These are phyloP conservation scores for Fusarium verrucosum DNA, from an alignment of 2,329 filamentous ascomycete species.

Conservation along the genomic window DNA sequence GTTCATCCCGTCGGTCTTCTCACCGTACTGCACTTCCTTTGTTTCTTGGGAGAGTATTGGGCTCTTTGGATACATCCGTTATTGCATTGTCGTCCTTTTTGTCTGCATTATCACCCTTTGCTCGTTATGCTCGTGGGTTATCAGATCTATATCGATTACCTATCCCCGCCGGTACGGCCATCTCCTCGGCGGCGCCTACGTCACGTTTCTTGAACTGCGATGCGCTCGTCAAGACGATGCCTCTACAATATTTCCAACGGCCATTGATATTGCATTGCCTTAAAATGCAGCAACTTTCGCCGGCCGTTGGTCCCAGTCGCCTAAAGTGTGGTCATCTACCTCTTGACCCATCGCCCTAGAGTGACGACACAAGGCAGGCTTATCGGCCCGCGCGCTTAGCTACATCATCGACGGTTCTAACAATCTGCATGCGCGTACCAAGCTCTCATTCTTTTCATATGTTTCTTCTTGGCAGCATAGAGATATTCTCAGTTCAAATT, in stretches of 20 bases:
- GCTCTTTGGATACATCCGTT: background rate
- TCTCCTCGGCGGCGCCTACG: slow-evolving; percentile 36
- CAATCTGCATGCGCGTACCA: background rate
- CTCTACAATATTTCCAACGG: slow-evolving; percentile 5
- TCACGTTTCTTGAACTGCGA: slow-evolving; percentile 36
- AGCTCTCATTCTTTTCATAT: background rate
- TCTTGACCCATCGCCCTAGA: slow-evolving; percentile 2
- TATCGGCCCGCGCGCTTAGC: slow-evolving; percentile 31
- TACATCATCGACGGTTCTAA: slow-evolving; percentile 24
- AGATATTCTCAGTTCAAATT: background rate
- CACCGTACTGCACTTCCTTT: slow-evolving; percentile 1
- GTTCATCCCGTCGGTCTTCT: slow-evolving; percentile 12
- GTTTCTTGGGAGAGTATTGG: background rate
- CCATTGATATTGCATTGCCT: slow-evolving; percentile 1
- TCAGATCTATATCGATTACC: slow-evolving; percentile 7
- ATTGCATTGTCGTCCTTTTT: background rate
- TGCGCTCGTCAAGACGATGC: slow-evolving; percentile 22
- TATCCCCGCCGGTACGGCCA: slow-evolving; percentile 24
- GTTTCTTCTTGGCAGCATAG: background rate
- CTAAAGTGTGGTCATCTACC: background rate
- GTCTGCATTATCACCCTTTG: background rate
- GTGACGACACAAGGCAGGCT: slow-evolving; percentile 20
- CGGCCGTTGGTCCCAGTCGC: background rate
- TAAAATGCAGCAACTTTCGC: background rate
- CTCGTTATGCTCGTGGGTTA: slow-evolving; percentile 3